A percentile compares a stretch with the other conserved stretches of the same genome.
Evolutionary conservation across 352 stramenopile genomes (phyloP).

Genomic region (Peronospora destructor): DNA sequence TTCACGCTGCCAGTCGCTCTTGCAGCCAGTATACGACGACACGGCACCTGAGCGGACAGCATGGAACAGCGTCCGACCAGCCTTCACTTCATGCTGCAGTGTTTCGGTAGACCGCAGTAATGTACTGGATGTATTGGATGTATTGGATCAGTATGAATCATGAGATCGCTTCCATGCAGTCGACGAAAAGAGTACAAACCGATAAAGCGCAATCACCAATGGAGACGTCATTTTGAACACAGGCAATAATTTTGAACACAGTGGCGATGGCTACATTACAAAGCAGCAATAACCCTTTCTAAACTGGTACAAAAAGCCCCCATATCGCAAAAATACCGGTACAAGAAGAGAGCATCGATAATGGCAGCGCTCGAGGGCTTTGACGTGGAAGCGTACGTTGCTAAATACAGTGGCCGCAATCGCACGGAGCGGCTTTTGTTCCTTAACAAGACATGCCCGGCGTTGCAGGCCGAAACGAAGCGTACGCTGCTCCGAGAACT

Average conservation of each 20-base stretch:
- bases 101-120: slow-evolving; percentile 49
- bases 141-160: slow-evolving; percentile 26
- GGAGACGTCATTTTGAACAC: slow-evolving; percentile 14
- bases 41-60: slow-evolving; percentile 60
- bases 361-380: slow-evolving; percentile 38
- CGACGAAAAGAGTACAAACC: slow-evolving; percentile 4
- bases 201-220: slow-evolving; percentile 30
- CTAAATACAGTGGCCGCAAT: slow-evolving; percentile 81
- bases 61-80: slow-evolving; percentile 46
- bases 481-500: slow-evolving; percentile 54
- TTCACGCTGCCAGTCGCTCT: slow-evolving; percentile 70
- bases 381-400: slow-evolving; percentile 73
- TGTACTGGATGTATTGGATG: slow-evolving; percentile 35
- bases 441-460: slow-evolving; percentile 38
- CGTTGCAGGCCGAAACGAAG: slow-evolving; percentile 44
- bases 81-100: slow-evolving; percentile 44
- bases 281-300: too few relatives aligned
- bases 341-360: background rate
- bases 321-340: background rate
- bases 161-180: background rate
- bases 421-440: slow-evolving; percentile 71
- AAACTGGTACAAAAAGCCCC: background rate
- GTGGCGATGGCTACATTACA: too few relatives aligned
- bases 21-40: slow-evolving; percentile 56
- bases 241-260: too few relatives aligned